Base-by-base conservation (phyloP, 2,329 filamentous ascomycete species). In the Colletotrichum sublineola region DNA sequence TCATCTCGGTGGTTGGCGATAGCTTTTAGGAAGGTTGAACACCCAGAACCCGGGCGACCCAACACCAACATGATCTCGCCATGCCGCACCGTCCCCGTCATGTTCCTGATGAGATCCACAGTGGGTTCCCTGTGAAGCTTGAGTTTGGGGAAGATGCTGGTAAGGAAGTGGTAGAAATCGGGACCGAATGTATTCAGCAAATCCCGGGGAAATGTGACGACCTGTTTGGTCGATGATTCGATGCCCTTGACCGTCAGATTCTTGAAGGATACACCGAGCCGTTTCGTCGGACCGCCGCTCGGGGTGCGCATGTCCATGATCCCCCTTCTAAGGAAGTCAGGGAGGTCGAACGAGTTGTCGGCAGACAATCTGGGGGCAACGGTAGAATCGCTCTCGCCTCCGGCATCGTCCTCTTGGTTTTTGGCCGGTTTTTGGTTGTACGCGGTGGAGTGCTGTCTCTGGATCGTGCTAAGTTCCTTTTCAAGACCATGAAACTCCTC, bases 101-200 rank as follows among this genome's bases (percentile, higher is more conserved):
- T 81, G 60, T 81, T 77, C 53, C 76, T 67, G 52, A 81, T 75
- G 12, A 81, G 75, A 15, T 75, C 75, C 29, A 79, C 76, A 1
- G 77, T 79, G 0, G 76, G 78, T 1, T 76, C 71, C 14, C 75
- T 73, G 36, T 65, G 58, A 42, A 79, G 56, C 2, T 74, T 75
- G 15, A 80, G 68, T 36, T 70, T 74, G 14, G 84, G 84, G 7
- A 87, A 75, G 58, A 79, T 81, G 2, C 78, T 76, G 40, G 80
- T 81, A 18, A 95, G 76, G 8, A 94, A 82, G 31, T 84, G 87
- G 79, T 94, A 96, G 1, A 96, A 82, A 80, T 96, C 94, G 0
- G 93, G 93, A 0, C 94, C 94, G 79, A 96, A 96, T 0, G 93
- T 95, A 31, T 93, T 93, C 5, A 94, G 74, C 48, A 96, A 86